These are phyloP conservation scores for Salicornia ramosissima DNA, from an alignment of 148 eudicot genomes.

Conservation along the genomic window DNA sequence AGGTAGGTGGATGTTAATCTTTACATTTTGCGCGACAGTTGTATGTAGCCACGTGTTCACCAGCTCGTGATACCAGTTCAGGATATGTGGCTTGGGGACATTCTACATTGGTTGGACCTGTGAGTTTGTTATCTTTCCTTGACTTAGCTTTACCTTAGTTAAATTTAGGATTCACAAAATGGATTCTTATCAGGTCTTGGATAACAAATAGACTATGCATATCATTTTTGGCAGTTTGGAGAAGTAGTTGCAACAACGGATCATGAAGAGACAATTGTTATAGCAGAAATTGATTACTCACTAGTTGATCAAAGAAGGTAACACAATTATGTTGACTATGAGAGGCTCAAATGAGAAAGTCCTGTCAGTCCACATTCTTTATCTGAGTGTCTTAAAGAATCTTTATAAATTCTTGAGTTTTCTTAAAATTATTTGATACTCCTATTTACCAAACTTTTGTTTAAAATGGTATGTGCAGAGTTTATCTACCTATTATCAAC, in stretches of 20 bases:
- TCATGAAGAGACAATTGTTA: conserved; percentile 43
- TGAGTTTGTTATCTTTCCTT: conserved; percentile 20
- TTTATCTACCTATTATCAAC: conserved; percentile 38
- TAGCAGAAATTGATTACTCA: conserved; percentile 55
- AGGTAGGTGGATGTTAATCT: not conserved
- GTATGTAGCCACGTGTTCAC: conserved; percentile 64
- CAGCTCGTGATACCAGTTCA: conserved; percentile 42
- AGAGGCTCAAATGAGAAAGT: too few relatives aligned
- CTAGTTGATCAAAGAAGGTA: conserved; percentile 43
- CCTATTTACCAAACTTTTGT: not conserved
- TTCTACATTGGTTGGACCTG: conserved; percentile 63
- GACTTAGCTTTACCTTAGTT: not conserved
- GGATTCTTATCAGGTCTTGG: not conserved
- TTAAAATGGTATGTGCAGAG: conserved; percentile 30
- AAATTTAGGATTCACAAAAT: not conserved
- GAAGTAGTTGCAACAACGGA: conserved; percentile 54
- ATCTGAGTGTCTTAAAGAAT: not conserved
- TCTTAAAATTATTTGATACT: not conserved
- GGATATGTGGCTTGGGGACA: conserved; percentile 63
- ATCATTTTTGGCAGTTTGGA: conserved; percentile 35
- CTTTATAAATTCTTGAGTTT: not conserved
- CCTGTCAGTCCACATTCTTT: too few relatives aligned
- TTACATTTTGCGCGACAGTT: conserved; percentile 27
- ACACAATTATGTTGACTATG: too few relatives aligned
- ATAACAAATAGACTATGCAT: not conserved